Evolutionary conservation across 208 protist genomes (phyloP).

Genomic region (Polymyxa betae): DNA sequence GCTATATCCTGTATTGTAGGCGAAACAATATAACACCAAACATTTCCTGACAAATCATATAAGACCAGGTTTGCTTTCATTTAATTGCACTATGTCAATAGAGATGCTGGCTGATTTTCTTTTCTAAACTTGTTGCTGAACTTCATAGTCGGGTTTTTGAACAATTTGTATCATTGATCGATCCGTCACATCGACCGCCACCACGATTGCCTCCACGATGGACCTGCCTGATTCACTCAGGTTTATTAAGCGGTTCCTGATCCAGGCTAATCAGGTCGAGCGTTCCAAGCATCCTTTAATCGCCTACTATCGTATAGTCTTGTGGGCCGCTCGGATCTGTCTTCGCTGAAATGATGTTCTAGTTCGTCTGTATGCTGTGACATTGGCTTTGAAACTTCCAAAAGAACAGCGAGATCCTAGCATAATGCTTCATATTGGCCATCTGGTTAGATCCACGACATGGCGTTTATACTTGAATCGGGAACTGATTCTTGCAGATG

Average conservation of each 20-base stretch:
- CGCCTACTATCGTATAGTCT: background rate
- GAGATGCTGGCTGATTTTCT: too few species aligned
- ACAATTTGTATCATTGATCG: too few species aligned
- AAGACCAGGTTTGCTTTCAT: too few species aligned
- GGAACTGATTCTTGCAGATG: background rate
- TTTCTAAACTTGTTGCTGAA: too few species aligned
- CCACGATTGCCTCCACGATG: background rate
- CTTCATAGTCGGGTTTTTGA: too few species aligned
- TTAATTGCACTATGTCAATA: too few species aligned
- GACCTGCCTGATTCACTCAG: conserved; percentile 20
- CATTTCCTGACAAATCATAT: too few species aligned
- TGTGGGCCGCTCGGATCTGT: background rate
- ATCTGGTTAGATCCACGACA: background rate
- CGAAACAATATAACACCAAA: too few species aligned
- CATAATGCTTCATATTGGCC: background rate
- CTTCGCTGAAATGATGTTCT: background rate
- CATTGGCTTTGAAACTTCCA: background rate
- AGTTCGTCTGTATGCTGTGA: background rate
- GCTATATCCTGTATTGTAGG: too few species aligned
- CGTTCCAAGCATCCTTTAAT: background rate
- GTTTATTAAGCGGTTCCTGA: conserved; percentile 25
- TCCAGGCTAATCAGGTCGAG: background rate
- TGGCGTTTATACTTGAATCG: background rate
- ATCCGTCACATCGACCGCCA: too few species aligned
- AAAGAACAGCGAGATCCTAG: conserved; percentile 3